A percentile compares a stretch with the other conserved stretches of the same genome.
phyloP scores from a whole-genome alignment of 352 stramenopile genomes.

The Globisporangium barbulae region DNA sequence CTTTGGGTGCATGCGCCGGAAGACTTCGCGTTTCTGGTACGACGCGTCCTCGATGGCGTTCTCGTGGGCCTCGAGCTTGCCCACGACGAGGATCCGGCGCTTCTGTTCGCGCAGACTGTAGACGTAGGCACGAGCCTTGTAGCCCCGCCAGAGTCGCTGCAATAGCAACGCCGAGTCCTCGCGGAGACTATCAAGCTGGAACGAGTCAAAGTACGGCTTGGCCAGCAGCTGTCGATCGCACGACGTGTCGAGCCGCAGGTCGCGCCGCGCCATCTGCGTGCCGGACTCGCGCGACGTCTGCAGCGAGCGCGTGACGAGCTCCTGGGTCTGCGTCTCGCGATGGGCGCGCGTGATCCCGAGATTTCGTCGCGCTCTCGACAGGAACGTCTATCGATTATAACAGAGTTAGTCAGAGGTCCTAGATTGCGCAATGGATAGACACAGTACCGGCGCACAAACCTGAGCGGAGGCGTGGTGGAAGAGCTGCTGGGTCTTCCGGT shows the following conservation, averaged over 20 bases:
- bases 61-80: constrained; percentile 48
- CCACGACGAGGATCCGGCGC: constrained; percentile 23
- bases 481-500: constrained; percentile 83
- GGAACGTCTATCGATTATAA: constrained; percentile 32
- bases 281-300: constrained; percentile 89
- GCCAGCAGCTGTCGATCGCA: constrained; percentile 59
- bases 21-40: constrained; percentile 68
- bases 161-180: constrained; percentile 77
- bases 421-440: not conserved
- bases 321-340: constrained; percentile 89
- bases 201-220: constrained; percentile 88
- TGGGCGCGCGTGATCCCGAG: constrained; percentile 39
- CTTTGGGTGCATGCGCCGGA: constrained; percentile 88
- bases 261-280: constrained; percentile 86
- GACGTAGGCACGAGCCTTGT: constrained; percentile 52
- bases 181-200: constrained; percentile 78
- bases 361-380: constrained; percentile 42
- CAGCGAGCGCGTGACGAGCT: constrained; percentile 63
- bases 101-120: constrained; percentile 41
- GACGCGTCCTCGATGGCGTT: constrained; percentile 41
- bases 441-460: constrained; percentile 21
- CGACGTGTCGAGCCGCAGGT: constrained; percentile 66
- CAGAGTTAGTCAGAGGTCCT: not conserved
- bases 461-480: constrained; percentile 91
- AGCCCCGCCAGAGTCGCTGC: constrained; percentile 89